Base-by-base conservation (phyloP, 257 asterid species). In the Ballota nigra region DNA sequence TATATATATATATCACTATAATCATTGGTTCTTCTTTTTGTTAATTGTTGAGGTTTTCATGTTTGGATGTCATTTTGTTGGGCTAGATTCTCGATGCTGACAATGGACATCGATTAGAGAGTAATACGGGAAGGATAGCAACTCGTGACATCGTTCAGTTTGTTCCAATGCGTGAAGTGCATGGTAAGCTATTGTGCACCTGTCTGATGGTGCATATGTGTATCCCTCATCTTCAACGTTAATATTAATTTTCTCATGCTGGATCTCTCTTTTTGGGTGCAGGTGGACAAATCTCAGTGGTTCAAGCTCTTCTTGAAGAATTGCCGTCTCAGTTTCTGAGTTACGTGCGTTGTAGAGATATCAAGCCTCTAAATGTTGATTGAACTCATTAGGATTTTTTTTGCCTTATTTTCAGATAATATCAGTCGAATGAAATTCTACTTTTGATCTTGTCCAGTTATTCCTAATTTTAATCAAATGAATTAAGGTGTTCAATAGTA, bases 91-190 rank as follows among this genome's bases (percentile, higher is more conserved):
- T 91, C 38, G 97, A 91, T 63, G 97, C 96, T 63, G 97, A 91
- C 75, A 83, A 79, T 56, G 95, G 96, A 34, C 61, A 24, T 3
- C 86, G 92, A 6, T 45, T 91, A 13, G 96, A 91, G 84, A 83
- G 94, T 68, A 76, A 81, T n/a, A 83, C 80, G 0, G 94, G 97
- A 66, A 81, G 97, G 83, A 56, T 91, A 68, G 94, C 97, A 52
- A 83, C 96, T 26, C 77, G 96, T 41, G 97, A 91, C 80, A 86
- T 87, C 13, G 94, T 91, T 73, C 94, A 88, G 82, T 91, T 91
- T 58, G 91, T 88, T 85, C 96, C 97, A n/a, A 84, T 91, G 89
- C 88, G 94, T 8, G 92, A 91, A 76, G 88, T 87, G 63, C 93
- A 76, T 55, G 85, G 97, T 88, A 73, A 77, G 52, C 80, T 55